A percentile compares a stretch with the other conserved stretches of the same genome.
phyloP scores from a whole-genome alignment of 768 basidiomycete genomes.

The Tulasnella sp. region DNA sequence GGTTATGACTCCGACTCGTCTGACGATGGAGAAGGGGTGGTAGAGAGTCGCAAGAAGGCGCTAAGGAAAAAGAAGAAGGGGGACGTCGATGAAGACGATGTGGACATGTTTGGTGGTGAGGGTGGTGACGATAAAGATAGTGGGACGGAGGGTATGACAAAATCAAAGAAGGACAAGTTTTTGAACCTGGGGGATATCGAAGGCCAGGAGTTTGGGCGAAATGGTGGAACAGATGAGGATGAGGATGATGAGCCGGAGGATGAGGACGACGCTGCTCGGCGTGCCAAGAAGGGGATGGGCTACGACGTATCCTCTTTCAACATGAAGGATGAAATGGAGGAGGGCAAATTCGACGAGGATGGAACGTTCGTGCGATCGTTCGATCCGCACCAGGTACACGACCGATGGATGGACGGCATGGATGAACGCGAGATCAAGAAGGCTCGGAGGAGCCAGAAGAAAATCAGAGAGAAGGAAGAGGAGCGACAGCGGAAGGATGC shows the following conservation, averaged over 20 bases:
- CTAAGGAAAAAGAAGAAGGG: slow-evolving; percentile 32
- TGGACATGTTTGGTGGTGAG: slow-evolving; percentile 71
- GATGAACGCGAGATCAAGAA: slow-evolving; percentile 77
- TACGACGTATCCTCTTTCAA: slow-evolving; percentile 92
- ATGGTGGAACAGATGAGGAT: slow-evolving; percentile 33
- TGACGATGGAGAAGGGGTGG: slow-evolving; percentile 92
- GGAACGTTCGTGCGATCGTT: slow-evolving; percentile 77
- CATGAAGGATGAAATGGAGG: slow-evolving; percentile 98
- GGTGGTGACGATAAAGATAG: slow-evolving; percentile 31
- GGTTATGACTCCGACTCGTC: slow-evolving; percentile 92
- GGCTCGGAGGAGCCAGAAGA: slow-evolving; percentile 64
- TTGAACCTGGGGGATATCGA: slow-evolving; percentile 90
- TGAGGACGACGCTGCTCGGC: slow-evolving; percentile 67
- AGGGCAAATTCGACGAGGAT: slow-evolving; percentile 93
- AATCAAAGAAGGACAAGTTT: slow-evolving; percentile 58
- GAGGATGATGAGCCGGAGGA: slow-evolving; percentile 41
- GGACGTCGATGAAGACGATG: slow-evolving; percentile 45
- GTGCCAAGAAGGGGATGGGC: slow-evolving; percentile 83
- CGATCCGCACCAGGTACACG: slow-evolving; percentile 86
- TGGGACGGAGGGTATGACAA: slow-evolving; percentile 29
- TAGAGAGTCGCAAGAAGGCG: slow-evolving; percentile 52
- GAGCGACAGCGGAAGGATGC: slow-evolving; percentile 66
- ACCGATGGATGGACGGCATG: slow-evolving; percentile 86
- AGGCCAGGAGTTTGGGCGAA: slow-evolving; percentile 77
- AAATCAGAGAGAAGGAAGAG: slow-evolving; percentile 60